A percentile compares a stretch with the other conserved stretches of the same genome.
Evolutionary conservation across 2,329 filamentous ascomycete species (phyloP).

Genomic region (Spiromastix sp.): DNA sequence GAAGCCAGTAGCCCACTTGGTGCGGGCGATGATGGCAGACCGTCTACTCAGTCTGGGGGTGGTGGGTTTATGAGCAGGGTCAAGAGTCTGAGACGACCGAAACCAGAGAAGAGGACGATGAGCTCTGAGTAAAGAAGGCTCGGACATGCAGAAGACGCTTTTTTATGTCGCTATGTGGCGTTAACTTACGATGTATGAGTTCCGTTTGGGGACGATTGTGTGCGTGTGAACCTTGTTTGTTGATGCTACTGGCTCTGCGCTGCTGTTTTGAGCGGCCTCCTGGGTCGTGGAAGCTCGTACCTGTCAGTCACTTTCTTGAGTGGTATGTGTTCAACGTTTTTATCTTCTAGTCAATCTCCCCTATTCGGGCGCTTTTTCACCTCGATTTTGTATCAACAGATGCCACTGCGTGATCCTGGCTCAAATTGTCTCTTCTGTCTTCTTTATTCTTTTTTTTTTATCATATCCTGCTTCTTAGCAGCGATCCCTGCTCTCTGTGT

Average conservation of each 20-base stretch:
- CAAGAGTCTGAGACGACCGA: slow-evolving; percentile 13
- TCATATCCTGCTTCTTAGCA: background rate
- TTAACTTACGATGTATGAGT: too few species aligned
- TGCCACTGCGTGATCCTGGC: background rate
- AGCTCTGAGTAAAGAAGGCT: background rate
- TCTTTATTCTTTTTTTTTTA: background rate
- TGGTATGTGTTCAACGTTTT: background rate
- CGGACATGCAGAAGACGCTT: background rate
- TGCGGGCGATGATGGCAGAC: slow-evolving; percentile 6
- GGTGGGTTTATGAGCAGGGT: slow-evolving; percentile 13
- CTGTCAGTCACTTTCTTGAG: background rate
- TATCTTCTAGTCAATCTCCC: background rate
- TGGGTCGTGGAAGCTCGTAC: background rate
- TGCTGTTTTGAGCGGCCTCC: background rate
- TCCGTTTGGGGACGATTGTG: too few species aligned
- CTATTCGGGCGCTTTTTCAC: background rate
- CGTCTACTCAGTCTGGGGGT: slow-evolving; percentile 5
- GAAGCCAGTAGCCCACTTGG: slow-evolving; percentile 9
- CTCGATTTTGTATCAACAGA: background rate
- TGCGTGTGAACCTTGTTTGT: too few species aligned
- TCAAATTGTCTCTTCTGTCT: background rate
- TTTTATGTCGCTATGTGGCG: background rate
- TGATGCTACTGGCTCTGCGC: background rate
- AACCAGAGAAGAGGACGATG: slow-evolving; percentile 7
- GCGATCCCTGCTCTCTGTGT: background rate